Base-by-base conservation (phyloP, 1,139 yeast species). In the Blastobotrys raffinosifermentans region DNA sequence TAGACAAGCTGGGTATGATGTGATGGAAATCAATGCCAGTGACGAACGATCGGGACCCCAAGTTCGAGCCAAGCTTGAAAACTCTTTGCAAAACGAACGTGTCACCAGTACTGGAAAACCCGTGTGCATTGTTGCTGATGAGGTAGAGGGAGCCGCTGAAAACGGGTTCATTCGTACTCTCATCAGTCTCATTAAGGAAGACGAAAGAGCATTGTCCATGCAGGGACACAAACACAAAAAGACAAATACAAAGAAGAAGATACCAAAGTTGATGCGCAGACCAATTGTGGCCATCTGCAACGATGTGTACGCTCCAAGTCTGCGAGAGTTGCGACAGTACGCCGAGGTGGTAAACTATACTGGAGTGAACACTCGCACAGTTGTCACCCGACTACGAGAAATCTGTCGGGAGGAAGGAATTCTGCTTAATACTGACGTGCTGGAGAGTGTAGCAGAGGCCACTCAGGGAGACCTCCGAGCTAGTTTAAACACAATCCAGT, bases 221-320 rank as follows among this genome's bases (percentile, higher is more conserved):
- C 47, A 35, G 37, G 34, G 35, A 37, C 44, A 38, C 38, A 44
- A 49, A 38, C 50, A 48, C 29, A 47, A 58, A 43, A 51, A 55
- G 49, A 10, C 7, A 8, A 13, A 13, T 14, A 13, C 7, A 6
- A 38, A 47, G 15, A 57, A 51, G 29, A 51, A 57, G 23, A 53
- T 53, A n/a, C 31, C 50, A 44, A 69, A 66, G 29, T 61, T 79
- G 3, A 60, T 89, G 32, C 67, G 72, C 48, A 69, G 98, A 47
- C 98, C 98, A 1, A 86, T 91, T 15, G 84, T 91, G 38, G 91
- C 95, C 34, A 76, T 91, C 40, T 94, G 97, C 55, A 91, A 91
- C 57, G 95, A 91, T 54, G 71, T 81, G 1, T 89, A 82, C 55
- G 73, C 84, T 1, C 72, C 75, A 3, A 72, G 84, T 4, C 66